Percentiles rank a stretch among this genome's conserved stretches.
Evolutionary conservation across 176 grass and related monocot genomes (phyloP).

Genomic region (Aegilops sharonensis): DNA sequence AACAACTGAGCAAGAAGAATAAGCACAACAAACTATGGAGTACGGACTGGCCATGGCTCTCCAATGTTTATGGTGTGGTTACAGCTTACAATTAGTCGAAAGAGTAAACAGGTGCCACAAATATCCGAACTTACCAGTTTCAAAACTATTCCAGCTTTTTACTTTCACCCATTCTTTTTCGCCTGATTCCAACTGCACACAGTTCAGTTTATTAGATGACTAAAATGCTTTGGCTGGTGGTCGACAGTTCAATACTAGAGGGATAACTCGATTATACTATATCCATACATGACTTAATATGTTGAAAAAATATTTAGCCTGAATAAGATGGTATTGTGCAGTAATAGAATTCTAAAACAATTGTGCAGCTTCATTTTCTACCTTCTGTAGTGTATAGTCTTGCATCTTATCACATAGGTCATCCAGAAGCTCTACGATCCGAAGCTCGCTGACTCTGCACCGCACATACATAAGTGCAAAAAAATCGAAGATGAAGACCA

Average conservation of each 20-base stretch:
- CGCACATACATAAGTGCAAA: background rate
- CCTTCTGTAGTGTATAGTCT: conserved; percentile 87
- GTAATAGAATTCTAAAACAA: background rate
- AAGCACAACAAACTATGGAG: background rate
- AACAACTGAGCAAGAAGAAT: background rate
- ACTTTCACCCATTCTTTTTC: conserved; percentile 82
- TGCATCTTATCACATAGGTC: conserved; percentile 97
- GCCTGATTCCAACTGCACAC: conserved; percentile 72
- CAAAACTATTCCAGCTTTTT: conserved; percentile 60
- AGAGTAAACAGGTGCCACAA: background rate
- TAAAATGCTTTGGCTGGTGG: conserved; percentile 1
- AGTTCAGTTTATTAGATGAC: background rate
- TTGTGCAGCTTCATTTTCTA: background rate
- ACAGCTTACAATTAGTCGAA: background rate
- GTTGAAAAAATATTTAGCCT: background rate
- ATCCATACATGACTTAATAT: background rate
- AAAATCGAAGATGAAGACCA: background rate
- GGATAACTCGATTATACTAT: background rate
- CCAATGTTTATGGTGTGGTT: background rate
- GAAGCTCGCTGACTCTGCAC: conserved; percentile 89
- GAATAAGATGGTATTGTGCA: background rate
- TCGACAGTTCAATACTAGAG: background rate
- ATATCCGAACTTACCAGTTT: conserved; percentile 50
- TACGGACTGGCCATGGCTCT: background rate
- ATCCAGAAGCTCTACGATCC: conserved; percentile 90